Base-by-base conservation (phyloP, 2,329 filamentous ascomycete species). In the Scedosporium minutisporum region DNA sequence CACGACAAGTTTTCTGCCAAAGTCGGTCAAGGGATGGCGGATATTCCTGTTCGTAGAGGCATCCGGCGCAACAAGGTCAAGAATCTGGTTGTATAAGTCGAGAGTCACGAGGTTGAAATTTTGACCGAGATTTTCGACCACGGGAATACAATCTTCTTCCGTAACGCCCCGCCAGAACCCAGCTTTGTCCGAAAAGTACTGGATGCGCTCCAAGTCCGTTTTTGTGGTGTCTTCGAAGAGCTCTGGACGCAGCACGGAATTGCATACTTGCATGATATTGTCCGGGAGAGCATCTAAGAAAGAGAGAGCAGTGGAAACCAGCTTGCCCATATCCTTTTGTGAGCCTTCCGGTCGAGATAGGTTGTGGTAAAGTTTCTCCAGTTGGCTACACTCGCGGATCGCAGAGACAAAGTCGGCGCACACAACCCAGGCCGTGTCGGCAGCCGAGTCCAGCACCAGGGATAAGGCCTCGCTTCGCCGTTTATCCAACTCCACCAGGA, bases 401-500 rank as follows among this genome's bases (percentile, higher is more conserved):
- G 89, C 86, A 3, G 90, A 89, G 58, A 96, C 79, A 38, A 88
- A 86, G 73, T 97, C 93, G 1, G 93, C 87, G 68, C 91, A 88
- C 4, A 96, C 81, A 57, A 96, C 82, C 91, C 92, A 97, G 1
- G 91, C 84, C 77, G 93, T 83, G 59, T 88, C 87, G 9, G 82
- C 81, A 58, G 84, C 80, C 0, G 82, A 73, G 69, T 97, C 95
- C 62, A 90, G 86, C 0, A 87, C 84, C 55, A 97, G 78, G 1
- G 90, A 87, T 55, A 97, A 76, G 0, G 90, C 88, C 70, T 97
- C 93, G 18, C 89, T 88, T 69, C 93, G 83, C 69, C 91, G 88
- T 69, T 89, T 92, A 71, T 97, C 92, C 48, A 99, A 78, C 71
- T 96, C 93, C 12, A 90, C 81, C 18, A 96, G 82, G 18, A 97